Conservation (phyloP, 2,329 filamentous ascomycete species). For the Sphaerulina musiva region DNA sequence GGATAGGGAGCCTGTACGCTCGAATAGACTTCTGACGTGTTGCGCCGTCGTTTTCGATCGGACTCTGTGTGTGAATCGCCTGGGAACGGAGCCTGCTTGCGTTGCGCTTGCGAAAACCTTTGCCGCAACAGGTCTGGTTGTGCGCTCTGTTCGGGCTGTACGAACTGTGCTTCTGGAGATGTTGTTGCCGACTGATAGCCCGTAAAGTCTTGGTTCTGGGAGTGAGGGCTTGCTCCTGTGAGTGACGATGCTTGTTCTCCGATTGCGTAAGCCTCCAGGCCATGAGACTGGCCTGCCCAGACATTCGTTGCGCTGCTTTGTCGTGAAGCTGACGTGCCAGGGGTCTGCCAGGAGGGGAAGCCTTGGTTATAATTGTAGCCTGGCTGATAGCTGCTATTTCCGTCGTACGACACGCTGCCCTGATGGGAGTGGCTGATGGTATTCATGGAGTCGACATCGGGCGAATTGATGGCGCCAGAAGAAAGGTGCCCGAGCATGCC, state of each 20-base stretch:
- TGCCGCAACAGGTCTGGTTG: constrained; percentile 30
- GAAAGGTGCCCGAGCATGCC: constrained; percentile 96
- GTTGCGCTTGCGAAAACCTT: constrained; percentile 31
- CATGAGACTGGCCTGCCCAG: constrained; percentile 39
- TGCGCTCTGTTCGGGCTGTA: constrained; percentile 28
- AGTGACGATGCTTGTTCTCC: constrained; percentile 52
- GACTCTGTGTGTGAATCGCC: constrained; percentile 25
- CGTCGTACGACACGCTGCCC: constrained; percentile 28
- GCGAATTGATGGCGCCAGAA: constrained; percentile 57
- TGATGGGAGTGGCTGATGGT: constrained; percentile 27
- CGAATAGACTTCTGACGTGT: constrained; percentile 81
- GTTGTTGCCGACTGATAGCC: constrained; percentile 32
- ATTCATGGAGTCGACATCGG: constrained; percentile 31
- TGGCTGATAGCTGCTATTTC: constrained; percentile 20
- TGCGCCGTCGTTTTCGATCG: constrained; percentile 50
- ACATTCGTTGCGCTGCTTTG: constrained; percentile 41
- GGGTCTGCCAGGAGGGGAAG: constrained; percentile 30
- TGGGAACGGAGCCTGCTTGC: constrained; percentile 28
- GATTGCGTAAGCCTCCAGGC: constrained; percentile 52
- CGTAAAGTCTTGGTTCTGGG: constrained; percentile 45
- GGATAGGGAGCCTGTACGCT: constrained; percentile 85
- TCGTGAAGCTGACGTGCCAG: constrained; percentile 35
- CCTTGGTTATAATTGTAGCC: constrained; percentile 22
- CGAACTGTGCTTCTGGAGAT: constrained; percentile 30
- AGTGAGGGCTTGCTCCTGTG: constrained; percentile 53